Conservation (phyloP, 108 stramenopile species). For the Cyclotella atomus region DNA sequence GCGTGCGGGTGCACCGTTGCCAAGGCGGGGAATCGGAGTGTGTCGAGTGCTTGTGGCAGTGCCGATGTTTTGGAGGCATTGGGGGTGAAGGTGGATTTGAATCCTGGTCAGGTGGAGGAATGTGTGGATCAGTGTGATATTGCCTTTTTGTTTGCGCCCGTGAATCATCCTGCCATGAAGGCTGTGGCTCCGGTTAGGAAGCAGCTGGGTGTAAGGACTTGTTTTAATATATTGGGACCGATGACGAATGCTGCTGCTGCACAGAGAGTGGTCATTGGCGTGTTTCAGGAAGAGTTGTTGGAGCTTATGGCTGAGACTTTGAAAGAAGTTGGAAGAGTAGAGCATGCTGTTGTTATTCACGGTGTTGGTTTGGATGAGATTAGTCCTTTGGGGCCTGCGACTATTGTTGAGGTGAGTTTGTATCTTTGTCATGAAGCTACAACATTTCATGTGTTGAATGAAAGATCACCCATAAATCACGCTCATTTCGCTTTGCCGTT, state of each 20-base stretch:
- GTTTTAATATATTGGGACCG: conserved; percentile 98
- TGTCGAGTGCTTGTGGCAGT: conserved; percentile 89
- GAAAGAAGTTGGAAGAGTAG: conserved; percentile 91
- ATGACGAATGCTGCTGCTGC: conserved; percentile 98
- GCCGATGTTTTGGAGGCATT: conserved; percentile 97
- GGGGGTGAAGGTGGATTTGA: conserved; percentile 93
- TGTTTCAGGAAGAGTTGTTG: conserved; percentile 91
- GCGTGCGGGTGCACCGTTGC: conserved; percentile 94
- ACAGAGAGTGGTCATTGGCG: conserved; percentile 96
- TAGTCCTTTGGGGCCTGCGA: conserved; percentile 93
- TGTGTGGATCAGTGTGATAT: conserved; percentile 90
- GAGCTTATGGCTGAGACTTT: conserved; percentile 91
- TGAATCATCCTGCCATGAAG: conserved; percentile 98
- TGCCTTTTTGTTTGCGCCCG: conserved; percentile 98
- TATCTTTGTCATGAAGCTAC: background rate
- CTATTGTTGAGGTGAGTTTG: conserved; percentile 82
- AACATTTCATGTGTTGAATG: no score
- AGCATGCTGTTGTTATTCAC: conserved; percentile 98
- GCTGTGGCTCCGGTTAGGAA: conserved; percentile 95
- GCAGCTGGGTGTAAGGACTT: conserved; percentile 92
- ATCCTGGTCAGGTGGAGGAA: conserved; percentile 84
- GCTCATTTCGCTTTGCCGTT: background rate
- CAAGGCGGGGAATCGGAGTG: conserved; percentile 97
- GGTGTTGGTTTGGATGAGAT: conserved; percentile 98
- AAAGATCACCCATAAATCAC: background rate